Conservation (phyloP, 2,329 filamentous ascomycete genomes). For the Botrytis elliptica region DNA sequence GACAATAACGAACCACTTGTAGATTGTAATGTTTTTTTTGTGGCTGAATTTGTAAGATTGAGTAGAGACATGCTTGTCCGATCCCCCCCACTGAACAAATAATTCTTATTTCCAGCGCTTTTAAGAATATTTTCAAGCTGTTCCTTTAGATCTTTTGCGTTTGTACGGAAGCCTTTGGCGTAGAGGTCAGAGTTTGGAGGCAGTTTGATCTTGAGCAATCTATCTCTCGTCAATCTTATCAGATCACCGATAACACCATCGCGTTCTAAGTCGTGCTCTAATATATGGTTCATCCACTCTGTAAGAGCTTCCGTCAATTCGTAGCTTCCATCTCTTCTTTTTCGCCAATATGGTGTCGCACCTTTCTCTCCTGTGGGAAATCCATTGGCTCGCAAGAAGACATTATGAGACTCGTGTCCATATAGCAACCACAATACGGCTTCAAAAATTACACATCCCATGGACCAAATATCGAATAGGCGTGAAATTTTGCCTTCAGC, state of each 20-base stretch:
- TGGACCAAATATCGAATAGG: slow-evolving; percentile 12
- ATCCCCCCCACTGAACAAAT: background rate
- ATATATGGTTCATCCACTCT: background rate
- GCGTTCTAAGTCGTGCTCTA: background rate
- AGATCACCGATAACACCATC: background rate
- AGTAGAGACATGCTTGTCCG: background rate
- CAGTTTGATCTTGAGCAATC: background rate
- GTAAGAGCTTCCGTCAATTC: background rate
- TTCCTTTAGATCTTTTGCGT: background rate
- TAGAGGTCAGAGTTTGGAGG: background rate
- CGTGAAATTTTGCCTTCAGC: background rate
- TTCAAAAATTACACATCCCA: slow-evolving; percentile 11
- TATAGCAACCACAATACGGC: slow-evolving; percentile 8
- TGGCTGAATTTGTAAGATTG: background rate
- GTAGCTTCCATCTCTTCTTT: background rate
- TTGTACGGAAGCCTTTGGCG: background rate
- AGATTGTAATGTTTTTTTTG: background rate
- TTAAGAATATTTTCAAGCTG: background rate
- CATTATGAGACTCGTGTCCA: background rate
- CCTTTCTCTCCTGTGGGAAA: background rate
- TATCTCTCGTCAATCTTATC: background rate
- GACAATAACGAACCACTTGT: background rate
- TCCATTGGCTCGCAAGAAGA: background rate
- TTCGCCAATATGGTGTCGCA: background rate
- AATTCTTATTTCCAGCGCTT: background rate